Evolutionary conservation across 2,329 filamentous ascomycete species (phyloP).

Genomic region (Curvularia verruculosa): DNA sequence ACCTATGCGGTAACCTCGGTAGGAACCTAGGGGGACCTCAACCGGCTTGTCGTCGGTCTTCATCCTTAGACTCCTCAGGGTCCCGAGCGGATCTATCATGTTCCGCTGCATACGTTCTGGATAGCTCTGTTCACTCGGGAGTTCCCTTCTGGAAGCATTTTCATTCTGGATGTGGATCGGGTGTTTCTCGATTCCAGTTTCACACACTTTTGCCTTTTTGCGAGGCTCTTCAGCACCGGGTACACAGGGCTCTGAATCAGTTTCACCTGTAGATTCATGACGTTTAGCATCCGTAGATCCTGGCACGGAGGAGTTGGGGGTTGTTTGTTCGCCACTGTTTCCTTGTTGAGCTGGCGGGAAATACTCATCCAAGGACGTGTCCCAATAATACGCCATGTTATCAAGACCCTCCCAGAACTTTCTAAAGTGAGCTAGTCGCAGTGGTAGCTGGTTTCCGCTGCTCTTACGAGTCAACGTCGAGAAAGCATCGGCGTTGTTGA

Average conservation of each 20-base stretch:
- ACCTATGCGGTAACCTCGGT: constrained; percentile 65
- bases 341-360: constrained; percentile 41
- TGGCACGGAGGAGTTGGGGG: constrained; percentile 5
- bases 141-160: constrained; percentile 16
- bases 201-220: constrained; percentile 50
- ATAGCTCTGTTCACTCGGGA: constrained; percentile 17
- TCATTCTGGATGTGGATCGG: constrained; percentile 14
- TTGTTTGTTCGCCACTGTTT: constrained; percentile 9
- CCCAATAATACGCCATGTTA: constrained; percentile 67
- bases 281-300: constrained; percentile 5
- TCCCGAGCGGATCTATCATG: constrained; percentile 36
- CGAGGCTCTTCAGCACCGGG: constrained; percentile 35
- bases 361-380: constrained; percentile 64
- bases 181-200: constrained; percentile 25
- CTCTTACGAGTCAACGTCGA: constrained; percentile 60
- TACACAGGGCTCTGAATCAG: constrained; percentile 17
- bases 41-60: constrained; percentile 26
- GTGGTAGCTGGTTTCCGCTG: constrained; percentile 53
- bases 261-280: constrained; percentile 18
- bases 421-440: constrained; percentile 61
- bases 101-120: constrained; percentile 32
- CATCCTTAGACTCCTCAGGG: constrained; percentile 32
- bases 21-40: constrained; percentile 49
- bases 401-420: constrained; percentile 67
- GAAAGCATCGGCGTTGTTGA: constrained; percentile 64